Conservation (phyloP, 1,139 yeast genomes). For the Diutina neorugosa region DNA sequence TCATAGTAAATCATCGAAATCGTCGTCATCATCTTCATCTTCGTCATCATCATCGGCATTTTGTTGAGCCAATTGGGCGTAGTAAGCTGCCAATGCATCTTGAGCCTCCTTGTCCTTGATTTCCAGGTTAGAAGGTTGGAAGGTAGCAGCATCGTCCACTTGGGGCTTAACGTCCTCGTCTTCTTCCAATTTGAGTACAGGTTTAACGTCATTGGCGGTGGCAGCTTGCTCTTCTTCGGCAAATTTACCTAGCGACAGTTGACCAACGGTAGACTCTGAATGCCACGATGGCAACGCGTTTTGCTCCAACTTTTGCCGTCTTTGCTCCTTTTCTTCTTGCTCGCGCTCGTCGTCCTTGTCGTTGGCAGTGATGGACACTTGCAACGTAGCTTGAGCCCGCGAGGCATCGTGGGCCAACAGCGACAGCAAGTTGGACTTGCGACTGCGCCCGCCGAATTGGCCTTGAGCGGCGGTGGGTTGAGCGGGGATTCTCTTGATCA, state of each 20-base stretch:
- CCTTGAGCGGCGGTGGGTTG: constrained; percentile 21
- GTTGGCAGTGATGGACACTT: constrained; percentile 84
- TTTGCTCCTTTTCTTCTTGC: constrained; percentile 54
- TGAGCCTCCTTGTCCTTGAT: constrained; percentile 53
- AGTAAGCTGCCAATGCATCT: constrained; percentile 70
- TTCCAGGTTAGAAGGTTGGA: constrained; percentile 12
- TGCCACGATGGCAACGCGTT: constrained; percentile 98
- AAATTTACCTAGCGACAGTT: constrained; percentile 34
- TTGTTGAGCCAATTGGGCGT: constrained; percentile 55
- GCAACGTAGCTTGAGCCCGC: constrained; percentile 60
- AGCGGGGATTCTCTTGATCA: constrained; percentile 75
- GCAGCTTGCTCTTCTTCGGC: constrained; percentile 10
- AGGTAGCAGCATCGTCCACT: background rate
- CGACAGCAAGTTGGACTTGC: constrained; percentile 13
- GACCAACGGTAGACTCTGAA: constrained; percentile 77
- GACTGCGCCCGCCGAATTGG: constrained; percentile 10
- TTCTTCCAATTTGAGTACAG: background rate
- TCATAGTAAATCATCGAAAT: constrained; percentile 39
- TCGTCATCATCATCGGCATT: constrained; percentile 53
- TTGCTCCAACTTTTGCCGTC: constrained; percentile 67
- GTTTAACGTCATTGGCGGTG: background rate
- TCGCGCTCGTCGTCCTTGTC: constrained; percentile 68
- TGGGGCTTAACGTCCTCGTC: constrained; percentile 2
- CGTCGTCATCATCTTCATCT: constrained; percentile 43
- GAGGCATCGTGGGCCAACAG: constrained; percentile 24